Evolutionary conservation across 176 grass and related monocot genomes (phyloP).

Genomic region (Pontederia paniculata): DNA sequence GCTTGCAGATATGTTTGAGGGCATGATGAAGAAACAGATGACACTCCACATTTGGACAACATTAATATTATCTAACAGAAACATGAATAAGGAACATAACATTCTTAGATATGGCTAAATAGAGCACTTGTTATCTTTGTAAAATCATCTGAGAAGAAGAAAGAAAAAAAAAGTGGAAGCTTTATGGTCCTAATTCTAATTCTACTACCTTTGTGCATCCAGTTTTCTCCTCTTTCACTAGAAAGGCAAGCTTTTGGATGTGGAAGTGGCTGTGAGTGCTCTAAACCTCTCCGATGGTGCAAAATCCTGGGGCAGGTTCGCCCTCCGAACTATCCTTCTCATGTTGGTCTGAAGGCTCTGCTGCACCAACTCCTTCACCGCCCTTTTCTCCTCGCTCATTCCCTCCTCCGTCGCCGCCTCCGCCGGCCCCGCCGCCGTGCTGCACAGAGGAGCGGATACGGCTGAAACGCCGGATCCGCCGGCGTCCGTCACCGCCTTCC

Average conservation of each 20-base stretch:
- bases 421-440: constrained; percentile 1
- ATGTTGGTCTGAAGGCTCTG: constrained; percentile 91
- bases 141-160: no score
- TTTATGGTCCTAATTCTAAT: no score
- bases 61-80: no score
- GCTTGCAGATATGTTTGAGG: no score
- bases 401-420: constrained; percentile 1
- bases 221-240: background rate
- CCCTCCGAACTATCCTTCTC: constrained; percentile 58
- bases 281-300: constrained; percentile 33
- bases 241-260: constrained; percentile 92
- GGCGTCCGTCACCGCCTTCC: constrained; percentile 37
- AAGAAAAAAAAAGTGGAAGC: no score
- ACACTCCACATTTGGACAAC: no score
- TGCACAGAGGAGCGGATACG: constrained; percentile 54
- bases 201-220: no score
- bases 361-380: constrained; percentile 71
- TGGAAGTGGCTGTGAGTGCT: constrained; percentile 39
- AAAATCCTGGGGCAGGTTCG: constrained; percentile 54
- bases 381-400: constrained; percentile 71
- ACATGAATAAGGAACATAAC: no score
- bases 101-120: no score
- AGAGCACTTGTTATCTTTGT: no score
- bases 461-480: constrained; percentile 16
- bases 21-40: no score